Conservation (phyloP, 2,329 filamentous ascomycete species). For the Scedosporium boydii region DNA sequence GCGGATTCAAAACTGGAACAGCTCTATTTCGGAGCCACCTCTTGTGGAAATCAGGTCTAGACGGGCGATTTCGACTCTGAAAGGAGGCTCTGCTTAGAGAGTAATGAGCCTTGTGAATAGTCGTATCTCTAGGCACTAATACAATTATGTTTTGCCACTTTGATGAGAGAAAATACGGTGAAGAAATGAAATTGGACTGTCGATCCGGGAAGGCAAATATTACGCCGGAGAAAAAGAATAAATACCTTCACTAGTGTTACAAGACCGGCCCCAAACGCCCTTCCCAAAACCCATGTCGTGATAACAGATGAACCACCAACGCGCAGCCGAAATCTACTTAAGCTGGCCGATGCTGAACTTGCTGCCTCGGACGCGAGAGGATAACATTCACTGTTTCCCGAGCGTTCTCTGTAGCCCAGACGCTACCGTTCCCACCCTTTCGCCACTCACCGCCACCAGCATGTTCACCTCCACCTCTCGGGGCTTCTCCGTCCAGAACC, state of each 20-base stretch:
- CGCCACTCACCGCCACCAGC: conserved; percentile 60
- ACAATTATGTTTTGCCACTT: too few species aligned
- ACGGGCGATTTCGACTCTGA: too few species aligned
- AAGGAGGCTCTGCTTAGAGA: too few species aligned
- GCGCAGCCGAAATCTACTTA: not conserved
- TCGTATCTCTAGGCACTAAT: too few species aligned
- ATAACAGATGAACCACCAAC: not conserved
- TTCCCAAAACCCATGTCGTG: not conserved
- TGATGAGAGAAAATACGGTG: too few species aligned
- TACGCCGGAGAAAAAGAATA: not conserved
- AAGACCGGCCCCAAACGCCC: not conserved
- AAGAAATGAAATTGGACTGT: too few species aligned
- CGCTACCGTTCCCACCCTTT: conserved; percentile 42
- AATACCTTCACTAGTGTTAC: not conserved
- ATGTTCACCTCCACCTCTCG: conserved; percentile 46
- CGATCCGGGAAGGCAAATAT: not conserved
- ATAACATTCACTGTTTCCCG: conserved; percentile 55
- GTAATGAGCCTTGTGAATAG: too few species aligned
- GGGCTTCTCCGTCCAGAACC: conserved; percentile 74
- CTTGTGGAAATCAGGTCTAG: too few species aligned
- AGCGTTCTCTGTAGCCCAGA: conserved; percentile 49
- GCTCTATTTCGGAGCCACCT: too few species aligned
- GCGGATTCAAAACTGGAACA: too few species aligned
- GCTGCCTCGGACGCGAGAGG: conserved; percentile 34
- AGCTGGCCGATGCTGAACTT: not conserved